These are phyloP conservation scores for Magnusiomyces sp. DNA, from an alignment of 1,139 yeast genomes.

Conservation along the genomic window DNA sequence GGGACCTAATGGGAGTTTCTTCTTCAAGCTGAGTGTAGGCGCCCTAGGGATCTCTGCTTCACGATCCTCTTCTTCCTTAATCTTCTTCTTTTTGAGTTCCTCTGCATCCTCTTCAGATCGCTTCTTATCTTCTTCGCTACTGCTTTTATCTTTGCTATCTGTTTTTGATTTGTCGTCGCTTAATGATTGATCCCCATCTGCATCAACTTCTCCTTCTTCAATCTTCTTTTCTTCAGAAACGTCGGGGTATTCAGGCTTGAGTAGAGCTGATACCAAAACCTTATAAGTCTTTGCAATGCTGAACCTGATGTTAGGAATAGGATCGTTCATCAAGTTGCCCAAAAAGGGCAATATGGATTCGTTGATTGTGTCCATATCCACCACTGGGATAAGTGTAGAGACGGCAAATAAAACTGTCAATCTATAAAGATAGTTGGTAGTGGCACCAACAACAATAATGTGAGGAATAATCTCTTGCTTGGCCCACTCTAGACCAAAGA, in stretches of 20 bases:
- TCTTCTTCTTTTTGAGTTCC: neutral
- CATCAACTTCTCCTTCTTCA: conserved; percentile 9
- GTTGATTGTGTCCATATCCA: conserved; percentile 46
- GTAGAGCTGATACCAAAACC: conserved; percentile 47
- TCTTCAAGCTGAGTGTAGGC: conserved; percentile 1
- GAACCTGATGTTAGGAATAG: conserved; percentile 90
- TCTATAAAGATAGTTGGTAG: conserved; percentile 75
- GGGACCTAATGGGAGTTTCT: conserved; percentile 14
- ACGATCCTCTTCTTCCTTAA: conserved; percentile 11
- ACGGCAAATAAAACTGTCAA: conserved; percentile 86
- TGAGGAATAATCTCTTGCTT: conserved; percentile 73
- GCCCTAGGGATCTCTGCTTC: conserved; percentile 21
- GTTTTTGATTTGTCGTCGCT: neutral
- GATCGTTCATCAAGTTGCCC: conserved; percentile 60
- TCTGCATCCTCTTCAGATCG: neutral
- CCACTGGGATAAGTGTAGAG: conserved; percentile 57
- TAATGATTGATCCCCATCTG: neutral
- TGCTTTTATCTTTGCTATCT: neutral
- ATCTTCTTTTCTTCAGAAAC: conserved; percentile 20
- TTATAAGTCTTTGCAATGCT: conserved; percentile 84
- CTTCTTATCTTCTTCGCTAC: neutral
- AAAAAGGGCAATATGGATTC: conserved; percentile 73
- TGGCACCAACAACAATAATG: conserved; percentile 46
- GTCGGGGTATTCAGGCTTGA: conserved; percentile 22
- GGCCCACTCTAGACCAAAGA: conserved; percentile 94